Evolutionary conservation across 768 basidiomycete species (phyloP), one percentile per base, ranked within the genome.

Genomic region (Tylopilus felleus): DNA sequence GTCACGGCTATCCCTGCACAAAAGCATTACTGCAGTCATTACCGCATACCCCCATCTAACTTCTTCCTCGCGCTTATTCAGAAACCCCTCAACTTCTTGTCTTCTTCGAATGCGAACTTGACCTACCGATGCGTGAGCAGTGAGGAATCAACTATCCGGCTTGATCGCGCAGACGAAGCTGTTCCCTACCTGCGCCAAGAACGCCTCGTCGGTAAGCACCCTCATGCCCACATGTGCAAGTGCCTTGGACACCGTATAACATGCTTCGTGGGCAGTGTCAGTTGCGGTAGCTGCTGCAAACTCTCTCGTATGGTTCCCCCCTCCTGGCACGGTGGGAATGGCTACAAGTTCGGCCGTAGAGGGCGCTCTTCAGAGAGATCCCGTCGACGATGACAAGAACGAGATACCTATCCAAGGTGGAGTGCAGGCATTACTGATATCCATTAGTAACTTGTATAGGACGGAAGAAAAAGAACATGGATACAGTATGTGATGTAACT

Each of bases 291-390:
- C 73, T 19, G 79, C 70, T n/a, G 80, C 71, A 65, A 93, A 93
- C 13, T 73, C 83, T 2, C 71, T 72, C 0, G 91, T 92, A 60
- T 93, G 91, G 62, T 92, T 92, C 8, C 89, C 89, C 12, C 89
- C 90, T 58, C 83, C 76, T 0, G 73, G 65, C 21, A 82, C 74
- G 0, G 86, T 90, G 4, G 90, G 91, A 39, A 93, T 93, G 12
- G 87, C 90, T 90, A 19, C 43, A 14, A 33, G 40, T 51, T 49
- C 2, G 38, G 39, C n/a, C 25, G 10, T 29, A 22, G 8, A 39
- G 4, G 12, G 13, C 17, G 13, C 23, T 22, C 25, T 25, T 57
- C 54, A 53, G 27, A 31, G 16, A 36, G 12, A 22, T 44, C 31
- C 45, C 21, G 7, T 31, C 25, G 39, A 47, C 29, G 13, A 49